These are phyloP conservation scores for Saksenaea oblongispora DNA, from an alignment of 371 early-diverging fungal genomes.

Conservation along the genomic window DNA sequence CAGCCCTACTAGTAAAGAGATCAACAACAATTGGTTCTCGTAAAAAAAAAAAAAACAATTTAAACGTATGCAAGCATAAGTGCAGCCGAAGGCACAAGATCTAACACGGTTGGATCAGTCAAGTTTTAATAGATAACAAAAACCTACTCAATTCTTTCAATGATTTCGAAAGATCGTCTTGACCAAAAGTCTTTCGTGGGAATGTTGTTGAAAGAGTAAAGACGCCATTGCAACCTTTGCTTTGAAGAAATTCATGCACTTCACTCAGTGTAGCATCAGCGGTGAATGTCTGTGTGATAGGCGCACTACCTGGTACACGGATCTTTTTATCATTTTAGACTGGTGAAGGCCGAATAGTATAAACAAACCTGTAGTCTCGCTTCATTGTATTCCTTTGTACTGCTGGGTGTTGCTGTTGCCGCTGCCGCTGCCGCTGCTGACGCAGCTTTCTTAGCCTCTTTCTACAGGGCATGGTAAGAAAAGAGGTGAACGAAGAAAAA, in stretches of 20 bases:
- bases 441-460: conserved; percentile 29
- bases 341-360: conserved; percentile 19
- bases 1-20: not conserved
- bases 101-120: conserved; percentile 13
- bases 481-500: not conserved
- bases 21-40: not conserved
- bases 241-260: conserved; percentile 67
- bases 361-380: conserved; percentile 63
- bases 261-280: conserved; percentile 66
- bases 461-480: not conserved
- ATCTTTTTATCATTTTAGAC: conserved; percentile 34
- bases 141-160: conserved; percentile 55
- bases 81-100: conserved; percentile 45
- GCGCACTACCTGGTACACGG: conserved; percentile 51
- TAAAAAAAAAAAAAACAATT: not conserved
- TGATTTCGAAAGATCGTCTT: conserved; percentile 37
- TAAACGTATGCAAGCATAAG: conserved; percentile 24
- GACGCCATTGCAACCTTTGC: conserved; percentile 53
- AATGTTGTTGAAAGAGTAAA: conserved; percentile 74
- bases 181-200: conserved; percentile 60
- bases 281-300: conserved; percentile 72
- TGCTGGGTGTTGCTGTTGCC: conserved; percentile 18
- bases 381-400: conserved; percentile 68
- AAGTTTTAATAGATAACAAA: not conserved
- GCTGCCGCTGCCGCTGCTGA: conserved; percentile 17